Evolutionary conservation across 495 filamentous ascomycete species (phyloP), one percentile per base, ranked within the genome.

Genomic region (Cercophora sp.): DNA sequence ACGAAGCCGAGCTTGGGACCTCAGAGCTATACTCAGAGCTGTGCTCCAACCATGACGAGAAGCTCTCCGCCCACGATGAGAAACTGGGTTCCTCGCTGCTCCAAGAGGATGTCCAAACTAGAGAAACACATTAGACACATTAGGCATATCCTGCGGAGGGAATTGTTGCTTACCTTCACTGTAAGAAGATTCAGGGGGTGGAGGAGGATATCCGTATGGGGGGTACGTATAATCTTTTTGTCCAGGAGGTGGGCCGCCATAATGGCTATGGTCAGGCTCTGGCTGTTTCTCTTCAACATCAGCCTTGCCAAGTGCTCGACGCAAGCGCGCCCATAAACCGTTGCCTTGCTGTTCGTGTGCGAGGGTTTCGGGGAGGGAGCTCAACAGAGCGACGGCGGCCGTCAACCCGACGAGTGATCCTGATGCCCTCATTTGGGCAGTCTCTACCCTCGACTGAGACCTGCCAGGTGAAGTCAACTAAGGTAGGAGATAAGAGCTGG

Each of bases 161-260:
- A n/a, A n/a, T n/a, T 8, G 46, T 48, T 1, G 39, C 45, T 50
- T 26, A 52, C 50, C 36, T 2, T 59, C 20, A 18, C 10, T 18
- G 4, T 46, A 51, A 5, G 31, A 51, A 36, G 48, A 25, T 27
- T 54, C 51, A 25, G 65, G 56, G 5, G 67, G 66, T 20, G 61
- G 66, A 29, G 68, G 70, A 1, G 66, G 67, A 53, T 76, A 75
- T 51, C 71, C 73, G 60, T 77, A 75, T 32, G 70, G 63, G 2
- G 58, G 65, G 58, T 70, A 68, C 18, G 65, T 61, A 49, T 76
- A 71, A 8, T 62, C 66, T 24, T 55, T 67, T 31, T 52, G 59
- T 15, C 66, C 52, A 26, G 55, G 58, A 15, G 51, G 32, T 32
- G 56, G 60, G 6, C n/a, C n/a, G n/a, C n/a, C n/a, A 49, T 76